Evolutionary conservation across 805 yeast species (phyloP), one percentile per base, ranked within the genome.

Genomic region (Suhomyces canberraensis): DNA sequence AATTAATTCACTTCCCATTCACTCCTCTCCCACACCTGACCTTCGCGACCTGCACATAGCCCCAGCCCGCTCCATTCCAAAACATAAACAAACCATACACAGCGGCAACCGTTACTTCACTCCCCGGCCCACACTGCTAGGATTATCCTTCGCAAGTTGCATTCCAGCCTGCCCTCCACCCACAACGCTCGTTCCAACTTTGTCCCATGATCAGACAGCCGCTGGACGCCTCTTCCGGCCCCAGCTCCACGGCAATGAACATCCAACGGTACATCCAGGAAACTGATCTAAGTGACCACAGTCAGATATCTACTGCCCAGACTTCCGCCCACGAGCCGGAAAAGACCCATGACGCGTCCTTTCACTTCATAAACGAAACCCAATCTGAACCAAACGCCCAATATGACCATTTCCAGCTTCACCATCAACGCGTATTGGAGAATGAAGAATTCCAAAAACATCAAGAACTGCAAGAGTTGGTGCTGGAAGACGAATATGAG

Each of bases 201-300:
- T 9, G 22, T 20, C 22, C 7, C 22, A 24, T 24, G 26, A 8
- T 8, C 18, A 30, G 35, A 32, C 31, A 31, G 27, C 33, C 39
- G 15, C 58, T 52, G 58, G 52, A 50, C 28, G 37, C 54, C 9
- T 46, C 55, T 1, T 40, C 46, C 3, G 41, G 35, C 14, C 50
- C 52, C 21, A 27, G 25, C 40, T 47, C 61, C 17, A 52, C 61
- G 6, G 48, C 56, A 2, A 53, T 46, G 32, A 51, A 56, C 28
- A 56, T 62, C 37, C 43, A 48, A 31, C 49, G 47, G 31, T 63
- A 45, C 39, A 58, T 61, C 4, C 46, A 44, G 34, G 59, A 58
- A 24, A 61, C 69, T 0, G 58, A 54, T 20, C 36, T 61, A 15
- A 43, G 51, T 19, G 62, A 52, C 32, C 40, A 31, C 14, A 29